These are phyloP conservation scores for Coleophoma eucalyptorum DNA, from an alignment of 2,329 filamentous ascomycete species.

Conservation along the genomic window DNA sequence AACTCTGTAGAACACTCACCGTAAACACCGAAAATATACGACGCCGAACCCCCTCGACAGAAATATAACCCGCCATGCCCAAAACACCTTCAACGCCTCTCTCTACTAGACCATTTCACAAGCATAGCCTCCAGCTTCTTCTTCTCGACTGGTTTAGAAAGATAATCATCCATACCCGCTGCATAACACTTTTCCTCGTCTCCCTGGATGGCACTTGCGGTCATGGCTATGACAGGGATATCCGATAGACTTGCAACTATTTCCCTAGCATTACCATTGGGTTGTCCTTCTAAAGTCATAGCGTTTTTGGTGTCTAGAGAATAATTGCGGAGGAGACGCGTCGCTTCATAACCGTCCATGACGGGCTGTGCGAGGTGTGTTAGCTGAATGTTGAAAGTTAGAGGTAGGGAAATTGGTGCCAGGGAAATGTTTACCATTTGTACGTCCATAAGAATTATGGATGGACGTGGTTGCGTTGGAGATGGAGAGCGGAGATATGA, in stretches of 20 bases:
- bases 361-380: constrained; percentile 30
- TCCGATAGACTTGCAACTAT: constrained; percentile 23
- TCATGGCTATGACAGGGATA: constrained; percentile 46
- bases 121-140: constrained; percentile 17
- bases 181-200: constrained; percentile 44
- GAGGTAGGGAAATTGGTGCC: not conserved
- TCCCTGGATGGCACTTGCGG: constrained; percentile 44
- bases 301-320: constrained; percentile 4
- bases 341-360: constrained; percentile 45
- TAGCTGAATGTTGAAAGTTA: not conserved
- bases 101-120: constrained; percentile 16
- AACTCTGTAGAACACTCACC: no score
- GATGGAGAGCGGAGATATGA: constrained; percentile 15
- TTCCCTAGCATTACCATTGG: constrained; percentile 31
- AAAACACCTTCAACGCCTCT: not conserved
- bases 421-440: constrained; percentile 34
- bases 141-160: constrained; percentile 43
- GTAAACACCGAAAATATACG: no score
- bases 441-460: constrained; percentile 37
- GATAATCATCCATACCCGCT: constrained; percentile 48
- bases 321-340: constrained; percentile 37
- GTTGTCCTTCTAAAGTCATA: not conserved
- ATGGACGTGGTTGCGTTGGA: constrained; percentile 11
- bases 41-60: no score
- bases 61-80: no score